Percentiles rank a stretch among this genome's conserved stretches.
These are phyloP conservation scores for Polyplosphaeria fusca DNA, from an alignment of 495 filamentous ascomycete genomes.

Conservation along the genomic window DNA sequence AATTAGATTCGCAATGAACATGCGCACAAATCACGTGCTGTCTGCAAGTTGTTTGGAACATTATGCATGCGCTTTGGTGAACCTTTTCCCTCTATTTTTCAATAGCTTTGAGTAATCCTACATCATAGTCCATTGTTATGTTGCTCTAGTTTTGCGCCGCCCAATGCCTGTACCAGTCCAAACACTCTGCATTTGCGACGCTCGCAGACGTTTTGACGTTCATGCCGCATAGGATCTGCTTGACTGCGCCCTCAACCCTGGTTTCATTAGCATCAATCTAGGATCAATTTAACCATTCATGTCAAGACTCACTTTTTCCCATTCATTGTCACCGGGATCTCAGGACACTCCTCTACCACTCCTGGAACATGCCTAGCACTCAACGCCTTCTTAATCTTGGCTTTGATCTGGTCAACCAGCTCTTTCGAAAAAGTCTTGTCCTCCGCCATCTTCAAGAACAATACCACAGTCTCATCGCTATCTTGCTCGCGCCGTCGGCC, in stretches of 20 bases:
- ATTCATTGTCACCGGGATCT: conserved; percentile 85
- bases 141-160: conserved; percentile 21
- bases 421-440: conserved; percentile 49
- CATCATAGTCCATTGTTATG: not conserved
- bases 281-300: not conserved
- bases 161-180: conserved; percentile 84
- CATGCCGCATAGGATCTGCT: conserved; percentile 87
- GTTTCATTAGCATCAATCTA: not conserved
- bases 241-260: conserved; percentile 84
- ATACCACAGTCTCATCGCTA: conserved; percentile 75
- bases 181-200: conserved; percentile 77
- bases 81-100: too few relatives aligned
- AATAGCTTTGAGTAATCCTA: not conserved
- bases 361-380: conserved; percentile 83
- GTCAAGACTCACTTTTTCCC: conserved; percentile 79
- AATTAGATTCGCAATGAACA: too few relatives aligned
- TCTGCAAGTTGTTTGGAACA: too few relatives aligned
- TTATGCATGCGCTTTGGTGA: too few relatives aligned
- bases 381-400: conserved; percentile 65
- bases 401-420: conserved; percentile 59
- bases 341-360: conserved; percentile 70
- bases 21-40: too few relatives aligned
- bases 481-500: conserved; percentile 71
- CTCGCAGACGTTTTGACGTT: conserved; percentile 81
- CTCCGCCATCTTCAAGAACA: conserved; percentile 75